Evolutionary conservation across 2,329 filamentous ascomycete species (phyloP).

Genomic region (Cladophialophora bantiana): DNA sequence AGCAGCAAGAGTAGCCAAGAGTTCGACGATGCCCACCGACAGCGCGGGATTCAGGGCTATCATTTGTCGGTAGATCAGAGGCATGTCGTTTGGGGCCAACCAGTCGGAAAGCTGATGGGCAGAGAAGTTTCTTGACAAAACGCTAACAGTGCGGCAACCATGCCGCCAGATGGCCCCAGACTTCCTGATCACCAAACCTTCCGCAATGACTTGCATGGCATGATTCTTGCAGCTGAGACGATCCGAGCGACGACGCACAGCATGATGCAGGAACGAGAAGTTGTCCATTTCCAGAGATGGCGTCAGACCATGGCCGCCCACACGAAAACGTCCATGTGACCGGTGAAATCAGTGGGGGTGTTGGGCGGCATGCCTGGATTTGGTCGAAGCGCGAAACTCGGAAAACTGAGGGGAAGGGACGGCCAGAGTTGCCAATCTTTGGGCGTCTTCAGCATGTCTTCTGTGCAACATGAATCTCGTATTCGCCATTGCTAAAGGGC

Average conservation of each 20-base stretch:
- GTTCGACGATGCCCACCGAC: conserved; percentile 32
- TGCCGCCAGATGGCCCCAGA: conserved; percentile 17
- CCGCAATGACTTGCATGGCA: conserved; percentile 31
- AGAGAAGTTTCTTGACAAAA: neutral
- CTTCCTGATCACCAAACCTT: conserved; percentile 12
- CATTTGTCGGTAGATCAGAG: conserved; percentile 28
- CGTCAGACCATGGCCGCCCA: conserved; percentile 15
- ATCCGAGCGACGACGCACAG: conserved; percentile 32
- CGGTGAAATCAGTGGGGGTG: conserved; percentile 23
- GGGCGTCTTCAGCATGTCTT: conserved; percentile 6
- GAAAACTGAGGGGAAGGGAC: neutral
- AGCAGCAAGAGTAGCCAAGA: conserved; percentile 41
- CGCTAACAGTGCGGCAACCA: conserved; percentile 21
- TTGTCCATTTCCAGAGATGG: conserved; percentile 12
- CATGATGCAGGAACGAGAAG: conserved; percentile 30
- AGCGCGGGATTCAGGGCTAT: conserved; percentile 1
- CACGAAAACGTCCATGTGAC: conserved; percentile 25
- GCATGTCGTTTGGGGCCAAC: conserved; percentile 19
- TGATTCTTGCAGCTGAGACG: conserved; percentile 24
- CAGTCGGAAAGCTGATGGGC: conserved; percentile 20
- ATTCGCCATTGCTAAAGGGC: neutral
- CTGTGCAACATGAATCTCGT: conserved; percentile 3
- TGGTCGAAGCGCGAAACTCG: conserved; percentile 10
- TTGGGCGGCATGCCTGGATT: conserved; percentile 15
- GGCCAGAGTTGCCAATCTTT: neutral